These are phyloP conservation scores for Geosmithia flava DNA, from an alignment of 2,329 filamentous ascomycete species.

Conservation along the genomic window DNA sequence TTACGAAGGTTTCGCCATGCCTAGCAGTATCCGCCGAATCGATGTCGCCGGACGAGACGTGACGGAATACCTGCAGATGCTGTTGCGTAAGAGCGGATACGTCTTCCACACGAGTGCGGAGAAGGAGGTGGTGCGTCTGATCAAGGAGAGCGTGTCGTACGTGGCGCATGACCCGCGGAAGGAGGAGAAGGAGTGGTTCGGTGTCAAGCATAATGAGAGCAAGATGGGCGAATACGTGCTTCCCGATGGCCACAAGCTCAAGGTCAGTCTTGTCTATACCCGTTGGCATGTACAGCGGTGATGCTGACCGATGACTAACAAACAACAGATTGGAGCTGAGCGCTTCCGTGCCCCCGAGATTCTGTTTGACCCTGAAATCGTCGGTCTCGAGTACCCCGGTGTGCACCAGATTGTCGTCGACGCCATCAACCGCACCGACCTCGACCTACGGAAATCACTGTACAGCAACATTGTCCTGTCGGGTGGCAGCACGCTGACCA, in stretches of 20 bases:
- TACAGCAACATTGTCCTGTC: conserved; percentile 97
- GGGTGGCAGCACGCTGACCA: conserved; percentile 89
- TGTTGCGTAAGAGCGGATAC: conserved; percentile 84
- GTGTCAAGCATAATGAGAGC: conserved; percentile 61
- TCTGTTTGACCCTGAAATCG: conserved; percentile 92
- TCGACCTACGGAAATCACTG: conserved; percentile 86
- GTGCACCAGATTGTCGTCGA: conserved; percentile 98
- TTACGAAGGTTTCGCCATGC: conserved; percentile 95
- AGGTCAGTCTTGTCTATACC: conserved; percentile 36
- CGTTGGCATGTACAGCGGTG: background rate
- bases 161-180: conserved; percentile 81
- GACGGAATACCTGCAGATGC: conserved; percentile 84
- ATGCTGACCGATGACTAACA: conserved; percentile 7
- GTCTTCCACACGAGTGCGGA: conserved; percentile 96
- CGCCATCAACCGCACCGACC: conserved; percentile 85
- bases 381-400: conserved; percentile 91
- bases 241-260: conserved; percentile 87
- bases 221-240: conserved; percentile 80
- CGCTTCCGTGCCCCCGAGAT: conserved; percentile 95
- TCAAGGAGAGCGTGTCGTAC: conserved; percentile 92
- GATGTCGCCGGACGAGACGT: conserved; percentile 94
- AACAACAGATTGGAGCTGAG: conserved; percentile 67
- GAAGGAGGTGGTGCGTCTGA: conserved; percentile 95
- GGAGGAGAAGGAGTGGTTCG: conserved; percentile 93
- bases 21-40: conserved; percentile 87